phyloP scores from a whole-genome alignment of 495 filamentous ascomycete species.

The Evernia prunastri region DNA sequence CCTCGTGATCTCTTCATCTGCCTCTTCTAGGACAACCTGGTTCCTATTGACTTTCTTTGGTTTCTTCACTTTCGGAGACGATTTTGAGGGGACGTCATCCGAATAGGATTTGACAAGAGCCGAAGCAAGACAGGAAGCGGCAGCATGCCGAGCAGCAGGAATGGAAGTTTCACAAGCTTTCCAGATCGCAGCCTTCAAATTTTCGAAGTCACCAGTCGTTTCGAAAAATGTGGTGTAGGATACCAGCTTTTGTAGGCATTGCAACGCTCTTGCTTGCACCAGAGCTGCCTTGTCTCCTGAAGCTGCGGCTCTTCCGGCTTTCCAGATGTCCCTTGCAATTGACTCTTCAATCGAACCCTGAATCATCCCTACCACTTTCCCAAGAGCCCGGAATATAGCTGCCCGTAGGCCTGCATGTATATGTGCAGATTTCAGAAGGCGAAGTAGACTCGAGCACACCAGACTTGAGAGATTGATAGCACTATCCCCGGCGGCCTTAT shows the following conservation, averaged over 20 bases:
- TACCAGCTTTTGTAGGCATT: conserved; percentile 68
- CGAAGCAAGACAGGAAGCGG: conserved; percentile 77
- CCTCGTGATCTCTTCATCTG: conserved; percentile 64
- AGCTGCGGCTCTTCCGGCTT: conserved; percentile 72
- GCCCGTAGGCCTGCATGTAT: conserved; percentile 76
- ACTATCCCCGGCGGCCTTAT: conserved; percentile 84
- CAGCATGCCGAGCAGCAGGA: conserved; percentile 68
- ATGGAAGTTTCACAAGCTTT: conserved; percentile 77
- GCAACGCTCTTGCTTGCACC: conserved; percentile 72
- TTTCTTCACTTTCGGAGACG: conserved; percentile 63
- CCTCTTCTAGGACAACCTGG: conserved; percentile 63
- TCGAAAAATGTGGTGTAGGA: conserved; percentile 72
- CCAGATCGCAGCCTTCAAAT: conserved; percentile 67
- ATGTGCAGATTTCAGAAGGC: conserved; percentile 71
- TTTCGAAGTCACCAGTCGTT: conserved; percentile 87
- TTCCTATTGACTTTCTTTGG: conserved; percentile 67
- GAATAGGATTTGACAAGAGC: conserved; percentile 75
- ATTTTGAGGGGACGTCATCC: conserved; percentile 47
- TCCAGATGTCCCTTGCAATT: conserved; percentile 88
- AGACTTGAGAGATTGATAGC: conserved; percentile 78
- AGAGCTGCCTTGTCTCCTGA: conserved; percentile 74
- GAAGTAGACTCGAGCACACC: conserved; percentile 62
- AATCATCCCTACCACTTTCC: conserved; percentile 68
- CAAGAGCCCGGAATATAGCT: conserved; percentile 72
- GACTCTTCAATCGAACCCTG: conserved; percentile 72